Base-by-base conservation (phyloP, 768 basidiomycete genomes). In the Amanita rimosa region DNA sequence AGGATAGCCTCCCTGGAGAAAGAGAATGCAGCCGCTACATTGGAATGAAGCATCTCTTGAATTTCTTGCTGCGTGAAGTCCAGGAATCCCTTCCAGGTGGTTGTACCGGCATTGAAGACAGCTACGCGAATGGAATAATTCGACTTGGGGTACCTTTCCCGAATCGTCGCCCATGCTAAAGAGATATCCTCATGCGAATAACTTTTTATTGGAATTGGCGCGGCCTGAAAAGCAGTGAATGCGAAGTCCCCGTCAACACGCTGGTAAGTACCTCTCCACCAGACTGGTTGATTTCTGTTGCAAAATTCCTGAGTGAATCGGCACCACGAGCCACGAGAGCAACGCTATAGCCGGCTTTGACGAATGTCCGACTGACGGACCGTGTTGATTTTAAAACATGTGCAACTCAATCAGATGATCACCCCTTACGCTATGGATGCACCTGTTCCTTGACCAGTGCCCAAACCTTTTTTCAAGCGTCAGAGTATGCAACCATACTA, bases 21-120 rank as follows among this genome's bases (percentile, higher is more conserved):
- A 0, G 80, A 67, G 51, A 82, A 84, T 0, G 78, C 77, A 3
- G 73, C 75, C 35, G 75, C 67, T 39, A 82, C 65, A 46, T 77
- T 81, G 17, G 67, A 64, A 46, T 82, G 68, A 9, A 78, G 58
- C 17, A 68, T 66, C 19, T 68, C 60, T 46, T 73, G 69, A 16
- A 84, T 57, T 31, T 85, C 81, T 44, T 75, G 67, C 1, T 76
- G 73, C 0, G 76, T 80, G 19, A 83, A 57, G 10, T 82, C 71
- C 22, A 87, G 64, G 70, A 86, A 87, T 1, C 73, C 72, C 62
- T 83, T 84, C 72, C 76, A 84, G 10, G 78, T 61, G 2, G 71
- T 72, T 29, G 72, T 59, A 0, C 68, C 81, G 2, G 68, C 74
- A 56, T 87, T 87, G 65, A 75, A 87, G 10, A 87, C 56, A 1